Base-by-base conservation (phyloP, 352 stramenopile species). In the Phytophthora quininea region DNA sequence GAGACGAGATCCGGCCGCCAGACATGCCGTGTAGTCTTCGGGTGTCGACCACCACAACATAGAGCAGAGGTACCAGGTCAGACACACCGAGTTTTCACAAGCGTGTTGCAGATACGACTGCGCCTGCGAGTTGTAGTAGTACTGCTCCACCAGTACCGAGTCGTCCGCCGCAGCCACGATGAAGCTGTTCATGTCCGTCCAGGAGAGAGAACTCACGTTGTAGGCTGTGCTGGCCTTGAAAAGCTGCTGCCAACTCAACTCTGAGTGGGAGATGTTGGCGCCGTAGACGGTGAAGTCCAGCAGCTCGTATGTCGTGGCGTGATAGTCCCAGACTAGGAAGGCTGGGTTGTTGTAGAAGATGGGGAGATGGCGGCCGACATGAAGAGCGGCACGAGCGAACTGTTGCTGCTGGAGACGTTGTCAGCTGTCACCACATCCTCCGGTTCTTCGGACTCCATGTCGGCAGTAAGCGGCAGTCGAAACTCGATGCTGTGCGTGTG, bases 401-500 rank as follows among this genome's bases (percentile, higher is more conserved):
- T 73, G 4, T 63, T 24, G 30, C 42, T 31, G 31, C 30, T 63
- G 24, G 27, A 42, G 3, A 50, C 47, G 9, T 61, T 58, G n/a
- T 51, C 52, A 14, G 14, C 50, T 24, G 62, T 61, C 47, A 54
- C 63, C 37, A 52, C 11, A 48, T 71, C 45, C 61, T 58, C 27
- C 12, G 38, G 11, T 24, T 66, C 32, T 55, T 59, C 55, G n/a
- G 35, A 42, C 55, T 42, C 50, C 43, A 51, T 67, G 31, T 73
- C 66, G 5, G 43, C 9, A 6, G 64, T 57, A 9, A 80, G 58
- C 8, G 82, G 76, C 3, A 91, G 54, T 14, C 93, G 89, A 67
- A 97, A 95, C 76, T 98, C 93, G 65, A 97, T 71, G 30, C 81
- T 91, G 74, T 98, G 92, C 2, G 97, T 79, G 77, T 98, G 93